A percentile compares a stretch with the other conserved stretches of the same genome.
phyloP scores from a whole-genome alignment of 2,329 filamentous ascomycete species.

The Aspergillus calidoustus region DNA sequence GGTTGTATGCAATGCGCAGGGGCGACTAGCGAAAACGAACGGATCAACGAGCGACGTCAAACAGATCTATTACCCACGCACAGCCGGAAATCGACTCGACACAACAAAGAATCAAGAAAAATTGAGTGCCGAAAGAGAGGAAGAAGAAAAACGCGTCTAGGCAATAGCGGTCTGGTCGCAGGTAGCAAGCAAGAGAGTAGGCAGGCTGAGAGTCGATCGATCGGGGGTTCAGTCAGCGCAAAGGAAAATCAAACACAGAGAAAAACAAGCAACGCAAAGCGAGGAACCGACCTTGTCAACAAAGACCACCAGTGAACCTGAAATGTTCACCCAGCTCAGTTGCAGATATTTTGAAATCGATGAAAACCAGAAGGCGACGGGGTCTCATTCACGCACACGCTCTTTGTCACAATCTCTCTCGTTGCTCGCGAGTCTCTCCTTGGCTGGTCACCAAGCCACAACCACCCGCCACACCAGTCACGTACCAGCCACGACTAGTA shows the following conservation, averaged over 20 bases:
- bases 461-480: not conserved
- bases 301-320: not conserved
- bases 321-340: not conserved
- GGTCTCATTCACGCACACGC: not conserved
- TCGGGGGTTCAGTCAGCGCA: constrained; percentile 15
- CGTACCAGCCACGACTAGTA: not conserved
- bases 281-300: not conserved
- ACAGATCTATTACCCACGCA: not conserved
- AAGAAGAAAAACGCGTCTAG: not conserved
- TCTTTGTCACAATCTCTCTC: not conserved
- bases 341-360: not conserved
- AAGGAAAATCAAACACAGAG: constrained; percentile 16
- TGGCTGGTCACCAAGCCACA: not conserved
- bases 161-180: not conserved
- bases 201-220: not conserved
- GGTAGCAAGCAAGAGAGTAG: not conserved
- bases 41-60: constrained; percentile 8
- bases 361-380: not conserved
- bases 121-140: not conserved
- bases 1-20: constrained; percentile 18
- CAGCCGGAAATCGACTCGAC: not conserved
- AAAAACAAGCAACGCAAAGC: not conserved
- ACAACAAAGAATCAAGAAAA: not conserved
- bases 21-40: not conserved
- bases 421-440: not conserved